Evolutionary conservation across 2,329 filamentous ascomycete species (phyloP).

Genomic region (Blastomyces percursus): DNA sequence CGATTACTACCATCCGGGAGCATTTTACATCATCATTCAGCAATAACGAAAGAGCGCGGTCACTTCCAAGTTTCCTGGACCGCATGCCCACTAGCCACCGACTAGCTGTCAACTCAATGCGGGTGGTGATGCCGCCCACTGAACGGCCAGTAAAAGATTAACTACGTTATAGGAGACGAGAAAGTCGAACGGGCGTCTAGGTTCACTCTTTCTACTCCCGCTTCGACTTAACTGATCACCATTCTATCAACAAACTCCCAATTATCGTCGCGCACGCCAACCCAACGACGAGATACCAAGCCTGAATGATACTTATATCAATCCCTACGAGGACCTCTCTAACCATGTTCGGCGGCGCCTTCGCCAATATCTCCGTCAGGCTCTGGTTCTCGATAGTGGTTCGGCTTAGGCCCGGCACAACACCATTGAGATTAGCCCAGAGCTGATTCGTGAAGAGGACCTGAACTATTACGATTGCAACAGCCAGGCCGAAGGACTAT

Average conservation of each 20-base stretch:
- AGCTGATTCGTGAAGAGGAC: conserved; percentile 43
- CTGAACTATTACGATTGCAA: conserved; percentile 45
- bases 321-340: conserved; percentile 4
- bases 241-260: conserved; percentile 21
- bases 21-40: not conserved
- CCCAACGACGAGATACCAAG: conserved; percentile 20
- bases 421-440: not conserved
- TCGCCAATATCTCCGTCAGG: not conserved
- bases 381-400: not conserved
- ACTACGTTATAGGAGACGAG: not conserved
- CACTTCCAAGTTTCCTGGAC: not conserved
- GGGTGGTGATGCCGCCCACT: not conserved
- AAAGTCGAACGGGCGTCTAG: not conserved
- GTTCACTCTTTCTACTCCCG: not conserved
- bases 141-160: not conserved
- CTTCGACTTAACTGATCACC: conserved; percentile 20
- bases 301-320: conserved; percentile 10
- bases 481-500: conserved; percentile 30
- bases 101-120: not conserved
- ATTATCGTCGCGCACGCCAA: conserved; percentile 18
- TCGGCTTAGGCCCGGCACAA: not conserved
- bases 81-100: not conserved
- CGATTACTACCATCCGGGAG: not conserved
- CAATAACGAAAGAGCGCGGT: not conserved
- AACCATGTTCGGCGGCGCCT: not conserved